Conservation (phyloP, 805 yeast species). For the Candida nanaspora region DNA sequence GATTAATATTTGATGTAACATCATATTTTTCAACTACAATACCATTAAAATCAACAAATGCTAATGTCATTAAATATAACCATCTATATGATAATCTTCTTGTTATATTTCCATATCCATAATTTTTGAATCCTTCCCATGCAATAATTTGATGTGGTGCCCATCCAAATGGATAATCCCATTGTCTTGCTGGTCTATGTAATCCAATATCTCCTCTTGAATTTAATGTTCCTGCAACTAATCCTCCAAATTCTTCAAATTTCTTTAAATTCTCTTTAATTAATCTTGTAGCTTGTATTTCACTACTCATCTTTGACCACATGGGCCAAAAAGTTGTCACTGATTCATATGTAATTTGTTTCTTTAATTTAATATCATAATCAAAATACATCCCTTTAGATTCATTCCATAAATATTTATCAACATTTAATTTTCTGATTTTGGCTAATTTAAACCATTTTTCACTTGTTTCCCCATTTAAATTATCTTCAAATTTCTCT, state of each 20-base stretch:
- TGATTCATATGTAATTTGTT: constrained; percentile 64
- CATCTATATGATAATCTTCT: constrained; percentile 76
- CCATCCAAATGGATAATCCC: constrained; percentile 99
- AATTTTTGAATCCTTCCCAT: constrained; percentile 77
- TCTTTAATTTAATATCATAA: constrained; percentile 55
- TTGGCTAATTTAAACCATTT: constrained; percentile 60
- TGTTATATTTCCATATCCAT: constrained; percentile 60
- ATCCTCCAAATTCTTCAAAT: constrained; percentile 84
- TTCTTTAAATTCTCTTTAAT: constrained; percentile 51
- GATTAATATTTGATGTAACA: constrained; percentile 74
- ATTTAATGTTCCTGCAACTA: constrained; percentile 73
- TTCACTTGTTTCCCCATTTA: constrained; percentile 38
- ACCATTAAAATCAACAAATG: constrained; percentile 89
- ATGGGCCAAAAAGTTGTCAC: constrained; percentile 91
- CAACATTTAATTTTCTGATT: constrained; percentile 45
- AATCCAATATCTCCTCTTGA: constrained; percentile 68
- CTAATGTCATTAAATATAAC: constrained; percentile 82
- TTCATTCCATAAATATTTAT: constrained; percentile 80
- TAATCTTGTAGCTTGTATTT: constrained; percentile 57
- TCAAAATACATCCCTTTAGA: constrained; percentile 73
- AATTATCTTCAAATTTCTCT: constrained; percentile 43
- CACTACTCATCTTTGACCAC: constrained; percentile 70
- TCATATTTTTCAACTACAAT: constrained; percentile 94
- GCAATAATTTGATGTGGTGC: constrained; percentile 96
- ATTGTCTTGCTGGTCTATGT: constrained; percentile 81